Evolutionary conservation across 2,329 filamentous ascomycete species (phyloP).

Genomic region (Colletotrichum gloeosporioides): DNA sequence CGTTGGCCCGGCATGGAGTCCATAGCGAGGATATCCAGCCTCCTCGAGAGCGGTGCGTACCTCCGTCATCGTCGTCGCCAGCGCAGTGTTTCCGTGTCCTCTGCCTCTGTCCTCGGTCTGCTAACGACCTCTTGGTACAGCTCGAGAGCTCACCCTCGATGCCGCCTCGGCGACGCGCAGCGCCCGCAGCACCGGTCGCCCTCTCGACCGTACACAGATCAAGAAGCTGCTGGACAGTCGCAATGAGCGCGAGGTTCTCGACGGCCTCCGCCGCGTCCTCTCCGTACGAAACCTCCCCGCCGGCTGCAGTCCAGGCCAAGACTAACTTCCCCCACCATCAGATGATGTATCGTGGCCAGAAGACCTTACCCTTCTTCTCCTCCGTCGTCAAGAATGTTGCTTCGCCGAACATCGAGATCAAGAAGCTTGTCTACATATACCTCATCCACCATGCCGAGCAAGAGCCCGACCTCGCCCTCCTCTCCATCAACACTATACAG

Average conservation of each 20-base stretch:
- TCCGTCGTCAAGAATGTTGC: slow-evolving; percentile 98
- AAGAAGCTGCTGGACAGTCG: slow-evolving; percentile 95
- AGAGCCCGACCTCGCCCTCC: slow-evolving; percentile 91
- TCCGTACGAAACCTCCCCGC: slow-evolving; percentile 58
- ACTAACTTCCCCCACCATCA: slow-evolving; percentile 40
- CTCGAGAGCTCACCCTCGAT: slow-evolving; percentile 96
- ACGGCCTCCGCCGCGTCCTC: slow-evolving; percentile 87
- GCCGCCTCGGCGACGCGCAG: slow-evolving; percentile 87
- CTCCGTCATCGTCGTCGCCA: background rate
- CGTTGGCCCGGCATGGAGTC: slow-evolving; percentile 76
- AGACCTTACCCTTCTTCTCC: slow-evolving; percentile 94
- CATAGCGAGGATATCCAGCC: slow-evolving; percentile 88
- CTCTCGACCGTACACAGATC: slow-evolving; percentile 81
- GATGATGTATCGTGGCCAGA: slow-evolving; percentile 95
- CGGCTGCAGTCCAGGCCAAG: slow-evolving; percentile 5
- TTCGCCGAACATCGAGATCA: slow-evolving; percentile 90
- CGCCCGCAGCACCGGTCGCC: slow-evolving; percentile 64
- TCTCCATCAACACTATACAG: slow-evolving; percentile 99
- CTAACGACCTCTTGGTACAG: slow-evolving; percentile 50
- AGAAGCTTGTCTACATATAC: slow-evolving; percentile 99
- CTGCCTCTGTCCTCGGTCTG: slow-evolving; percentile 9
- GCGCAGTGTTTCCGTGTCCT: background rate
- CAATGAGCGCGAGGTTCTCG: slow-evolving; percentile 89
- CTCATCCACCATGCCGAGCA: slow-evolving; percentile 95
- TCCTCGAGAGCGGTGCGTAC: slow-evolving; percentile 87